Evolutionary conservation across 2,329 filamentous ascomycete species (phyloP).

Genomic region (Aureobasidium vineae): DNA sequence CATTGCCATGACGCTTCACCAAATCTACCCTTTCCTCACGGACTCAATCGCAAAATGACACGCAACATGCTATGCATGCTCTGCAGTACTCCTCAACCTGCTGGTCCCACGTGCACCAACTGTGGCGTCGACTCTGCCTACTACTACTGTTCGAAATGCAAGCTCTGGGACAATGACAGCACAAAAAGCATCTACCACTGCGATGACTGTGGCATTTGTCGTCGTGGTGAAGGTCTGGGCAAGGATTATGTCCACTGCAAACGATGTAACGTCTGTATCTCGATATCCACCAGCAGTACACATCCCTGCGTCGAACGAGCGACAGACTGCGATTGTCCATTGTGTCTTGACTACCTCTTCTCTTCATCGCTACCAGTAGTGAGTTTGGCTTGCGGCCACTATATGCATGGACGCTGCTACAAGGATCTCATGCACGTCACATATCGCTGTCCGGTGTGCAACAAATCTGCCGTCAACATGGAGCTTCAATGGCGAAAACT

Average conservation of each 20-base stretch:
- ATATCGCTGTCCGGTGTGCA: conserved; percentile 96
- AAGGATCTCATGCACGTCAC: conserved; percentile 82
- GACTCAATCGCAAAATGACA: conserved; percentile 75
- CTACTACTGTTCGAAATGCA: conserved; percentile 93
- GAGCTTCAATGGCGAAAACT: conserved; percentile 89
- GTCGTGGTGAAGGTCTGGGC: conserved; percentile 83
- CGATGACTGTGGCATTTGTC: conserved; percentile 91
- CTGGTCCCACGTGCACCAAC: conserved; percentile 70
- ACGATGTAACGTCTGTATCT: conserved; percentile 92
- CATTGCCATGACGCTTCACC: conserved; percentile 95
- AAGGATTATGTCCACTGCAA: conserved; percentile 99
- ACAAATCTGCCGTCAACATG: conserved; percentile 96
- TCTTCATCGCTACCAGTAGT: conserved; percentile 84
- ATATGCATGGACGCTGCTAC: conserved; percentile 89
- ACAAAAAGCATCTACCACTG: conserved; percentile 95
- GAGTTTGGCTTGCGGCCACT: conserved; percentile 94
- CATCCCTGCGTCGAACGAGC: conserved; percentile 95
- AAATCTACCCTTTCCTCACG: conserved; percentile 42
- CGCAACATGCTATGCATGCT: conserved; percentile 98
- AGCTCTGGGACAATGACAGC: conserved; percentile 92
- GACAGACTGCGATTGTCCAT: conserved; percentile 93
- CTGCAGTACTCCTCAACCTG: conserved; percentile 80
- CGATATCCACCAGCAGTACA: conserved; percentile 76
- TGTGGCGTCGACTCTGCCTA: conserved; percentile 77
- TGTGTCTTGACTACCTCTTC: conserved; percentile 96